Percentiles rank a stretch among this genome's conserved stretches.
Evolutionary conservation across 148 eudicot genomes (phyloP).

Genomic region (Rhododendron molle): DNA sequence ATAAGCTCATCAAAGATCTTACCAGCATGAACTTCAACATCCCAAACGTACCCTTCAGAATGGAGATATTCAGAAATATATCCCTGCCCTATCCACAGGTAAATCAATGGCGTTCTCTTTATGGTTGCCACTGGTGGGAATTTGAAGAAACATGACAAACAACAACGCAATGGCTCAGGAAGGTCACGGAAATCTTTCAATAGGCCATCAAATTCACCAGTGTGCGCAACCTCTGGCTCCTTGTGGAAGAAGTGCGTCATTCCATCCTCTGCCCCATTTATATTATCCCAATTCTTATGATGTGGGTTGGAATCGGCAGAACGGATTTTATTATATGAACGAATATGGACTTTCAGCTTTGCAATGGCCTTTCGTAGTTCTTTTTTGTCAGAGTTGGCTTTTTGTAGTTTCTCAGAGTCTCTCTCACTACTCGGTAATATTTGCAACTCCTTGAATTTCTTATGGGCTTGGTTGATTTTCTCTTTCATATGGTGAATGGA

Average conservation of each 20-base stretch:
- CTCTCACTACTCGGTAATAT: not conserved
- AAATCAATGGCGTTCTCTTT: not conserved
- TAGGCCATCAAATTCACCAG: not conserved
- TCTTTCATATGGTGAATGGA: not conserved
- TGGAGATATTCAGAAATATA: not conserved
- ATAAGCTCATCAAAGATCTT: constrained; percentile 14
- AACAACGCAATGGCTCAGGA: not conserved
- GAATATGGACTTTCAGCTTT: not conserved
- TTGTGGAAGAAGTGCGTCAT: not conserved
- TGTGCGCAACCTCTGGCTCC: not conserved
- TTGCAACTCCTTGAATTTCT: not conserved
- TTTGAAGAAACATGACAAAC: not conserved
- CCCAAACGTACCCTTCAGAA: not conserved
- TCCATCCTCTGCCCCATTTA: not conserved
- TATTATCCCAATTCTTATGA: not conserved
- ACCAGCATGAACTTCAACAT: not conserved
- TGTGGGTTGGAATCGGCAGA: not conserved
- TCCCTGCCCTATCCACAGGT: not conserved
- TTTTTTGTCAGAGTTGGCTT: not conserved
- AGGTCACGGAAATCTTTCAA: not conserved
- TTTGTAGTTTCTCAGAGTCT: not conserved
- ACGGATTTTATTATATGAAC: not conserved
- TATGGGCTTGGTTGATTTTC: not conserved
- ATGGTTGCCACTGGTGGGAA: not conserved
- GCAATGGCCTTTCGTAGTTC: not conserved